Conservation (phyloP, 768 basidiomycete genomes). For the Heimioporus sp. region DNA sequence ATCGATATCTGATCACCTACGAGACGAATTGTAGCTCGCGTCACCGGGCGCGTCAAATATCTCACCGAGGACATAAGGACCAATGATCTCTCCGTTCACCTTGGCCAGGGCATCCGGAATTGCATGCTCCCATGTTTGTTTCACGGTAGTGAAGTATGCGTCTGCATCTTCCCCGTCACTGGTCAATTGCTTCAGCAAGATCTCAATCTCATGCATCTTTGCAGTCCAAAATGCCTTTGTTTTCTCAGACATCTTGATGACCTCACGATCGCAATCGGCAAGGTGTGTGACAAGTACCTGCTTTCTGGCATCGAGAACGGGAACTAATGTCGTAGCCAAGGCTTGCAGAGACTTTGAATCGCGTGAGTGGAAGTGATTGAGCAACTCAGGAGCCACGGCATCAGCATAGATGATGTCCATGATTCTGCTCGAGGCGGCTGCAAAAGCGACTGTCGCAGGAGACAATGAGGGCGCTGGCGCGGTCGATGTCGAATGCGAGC, state of each 20-base stretch:
- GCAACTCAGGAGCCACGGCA: conserved; percentile 57
- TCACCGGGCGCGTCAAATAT: background rate
- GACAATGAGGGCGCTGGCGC: conserved; percentile 75
- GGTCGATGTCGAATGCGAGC: conserved; percentile 64
- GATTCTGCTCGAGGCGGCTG: conserved; percentile 24
- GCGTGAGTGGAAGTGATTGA: conserved; percentile 59
- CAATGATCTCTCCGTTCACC: conserved; percentile 57
- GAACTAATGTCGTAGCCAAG: conserved; percentile 43
- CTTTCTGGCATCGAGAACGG: conserved; percentile 46
- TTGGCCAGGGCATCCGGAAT: conserved; percentile 45
- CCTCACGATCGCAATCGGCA: conserved; percentile 46
- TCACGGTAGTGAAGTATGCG: conserved; percentile 51
- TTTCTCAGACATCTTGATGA: conserved; percentile 57
- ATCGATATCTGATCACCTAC: conserved; percentile 81
- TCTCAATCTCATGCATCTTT: conserved; percentile 45
- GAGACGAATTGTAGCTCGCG: background rate
- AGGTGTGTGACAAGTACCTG: conserved; percentile 50
- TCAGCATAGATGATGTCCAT: conserved; percentile 61
- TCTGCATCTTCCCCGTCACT: conserved; percentile 41
- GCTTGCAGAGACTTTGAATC: conserved; percentile 48
- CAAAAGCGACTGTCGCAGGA: conserved; percentile 79
- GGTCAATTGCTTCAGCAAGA: conserved; percentile 46
- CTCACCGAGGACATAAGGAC: conserved; percentile 65
- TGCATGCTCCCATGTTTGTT: conserved; percentile 50
- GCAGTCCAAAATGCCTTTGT: conserved; percentile 60